These are phyloP conservation scores for Tothia fuscella DNA, from an alignment of 2,329 filamentous ascomycete genomes.

Conservation along the genomic window DNA sequence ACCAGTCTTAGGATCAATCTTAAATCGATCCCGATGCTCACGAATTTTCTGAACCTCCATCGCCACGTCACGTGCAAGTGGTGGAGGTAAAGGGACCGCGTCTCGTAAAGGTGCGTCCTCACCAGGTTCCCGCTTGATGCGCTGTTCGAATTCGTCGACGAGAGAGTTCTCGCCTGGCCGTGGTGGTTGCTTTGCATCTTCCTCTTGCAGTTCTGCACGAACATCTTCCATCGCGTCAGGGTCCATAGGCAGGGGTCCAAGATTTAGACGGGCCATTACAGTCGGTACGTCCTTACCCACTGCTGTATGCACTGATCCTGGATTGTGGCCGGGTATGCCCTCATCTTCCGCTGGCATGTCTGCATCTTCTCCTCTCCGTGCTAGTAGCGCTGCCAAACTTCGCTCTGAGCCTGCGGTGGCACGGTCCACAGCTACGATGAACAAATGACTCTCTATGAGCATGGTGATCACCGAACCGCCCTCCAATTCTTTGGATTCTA, in stretches of 20 bases:
- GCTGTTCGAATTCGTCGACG: constrained; percentile 76
- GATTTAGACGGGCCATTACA: constrained; percentile 51
- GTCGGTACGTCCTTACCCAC: constrained; percentile 46
- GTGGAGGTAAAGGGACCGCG: constrained; percentile 76
- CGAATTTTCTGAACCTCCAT: constrained; percentile 91
- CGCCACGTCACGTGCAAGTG: constrained; percentile 76
- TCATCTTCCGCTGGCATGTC: constrained; percentile 54
- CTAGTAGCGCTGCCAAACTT: constrained; percentile 48
- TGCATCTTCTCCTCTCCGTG: constrained; percentile 41
- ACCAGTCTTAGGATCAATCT: constrained; percentile 71
- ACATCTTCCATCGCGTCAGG: constrained; percentile 72
- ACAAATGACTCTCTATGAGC: constrained; percentile 52
- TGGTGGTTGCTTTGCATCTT: constrained; percentile 68
- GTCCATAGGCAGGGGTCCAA: constrained; percentile 79
- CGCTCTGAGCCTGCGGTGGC: constrained; percentile 41
- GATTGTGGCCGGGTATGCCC: constrained; percentile 55
- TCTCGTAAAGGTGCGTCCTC: constrained; percentile 68
- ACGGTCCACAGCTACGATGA: constrained; percentile 47
- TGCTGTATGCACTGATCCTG: constrained; percentile 50
- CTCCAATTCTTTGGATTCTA: constrained; percentile 74
- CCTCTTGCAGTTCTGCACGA: constrained; percentile 72
- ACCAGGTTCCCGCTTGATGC: constrained; percentile 79
- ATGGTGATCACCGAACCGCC: constrained; percentile 69
- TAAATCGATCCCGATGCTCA: constrained; percentile 85
- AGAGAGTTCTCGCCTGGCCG: constrained; percentile 58